Evolutionary conservation across 176 grass and related monocot species (phyloP).

Genomic region (Guadua angustifolia): DNA sequence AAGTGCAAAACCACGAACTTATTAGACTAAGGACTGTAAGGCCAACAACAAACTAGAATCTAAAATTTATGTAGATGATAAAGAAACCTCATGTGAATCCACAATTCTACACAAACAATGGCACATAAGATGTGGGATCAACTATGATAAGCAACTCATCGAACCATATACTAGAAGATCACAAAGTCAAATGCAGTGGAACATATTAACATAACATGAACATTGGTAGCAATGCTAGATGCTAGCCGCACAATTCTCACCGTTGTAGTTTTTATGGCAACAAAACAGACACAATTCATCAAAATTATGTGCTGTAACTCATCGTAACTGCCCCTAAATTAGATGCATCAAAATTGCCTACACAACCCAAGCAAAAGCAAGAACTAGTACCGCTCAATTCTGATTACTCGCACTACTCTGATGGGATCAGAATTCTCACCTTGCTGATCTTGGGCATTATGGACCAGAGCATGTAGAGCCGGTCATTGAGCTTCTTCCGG

Average conservation of each 20-base stretch:
- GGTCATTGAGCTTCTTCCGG: constrained; percentile 97
- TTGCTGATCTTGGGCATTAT: constrained; percentile 99
- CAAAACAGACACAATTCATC: not conserved
- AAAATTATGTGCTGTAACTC: not conserved
- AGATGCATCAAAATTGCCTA: constrained; percentile 8
- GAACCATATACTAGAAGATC: not conserved
- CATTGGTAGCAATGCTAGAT: not conserved
- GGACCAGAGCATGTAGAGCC: constrained; percentile 97
- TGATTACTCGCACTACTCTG: not conserved
- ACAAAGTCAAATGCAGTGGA: constrained; percentile 15
- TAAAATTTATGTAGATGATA: constrained; percentile 22
- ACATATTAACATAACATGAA: constrained; percentile 13
- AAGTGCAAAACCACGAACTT: not conserved
- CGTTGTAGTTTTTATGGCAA: not conserved
- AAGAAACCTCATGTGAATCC: not conserved
- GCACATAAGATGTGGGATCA: not conserved
- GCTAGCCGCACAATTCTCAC: constrained; percentile 13
- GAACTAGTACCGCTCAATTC: not conserved
- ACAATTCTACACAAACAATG: not conserved
- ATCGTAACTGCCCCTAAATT: not conserved
- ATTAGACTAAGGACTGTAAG: not conserved
- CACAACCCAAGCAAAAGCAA: not conserved
- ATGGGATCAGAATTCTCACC: constrained; percentile 55
- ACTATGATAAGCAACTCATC: not conserved
- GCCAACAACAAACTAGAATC: constrained; percentile 17